Base-by-base conservation (phyloP, 371 early-diverging fungal species). In the Catenaria anguillulae region DNA sequence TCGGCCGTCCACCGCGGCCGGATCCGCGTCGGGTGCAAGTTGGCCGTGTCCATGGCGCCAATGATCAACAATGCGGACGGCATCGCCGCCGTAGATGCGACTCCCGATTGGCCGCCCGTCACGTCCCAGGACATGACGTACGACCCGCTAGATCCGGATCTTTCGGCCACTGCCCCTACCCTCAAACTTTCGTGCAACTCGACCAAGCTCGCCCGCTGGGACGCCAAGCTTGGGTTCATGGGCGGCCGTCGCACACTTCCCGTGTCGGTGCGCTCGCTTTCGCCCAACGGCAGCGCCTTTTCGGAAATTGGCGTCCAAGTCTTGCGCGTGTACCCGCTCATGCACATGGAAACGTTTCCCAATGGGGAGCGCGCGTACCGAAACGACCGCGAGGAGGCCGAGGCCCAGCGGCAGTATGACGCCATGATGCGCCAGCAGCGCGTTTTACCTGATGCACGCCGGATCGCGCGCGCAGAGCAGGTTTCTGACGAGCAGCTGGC, bases 231-330 rank as follows among this genome's bases (percentile, higher is more conserved):
- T 12, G 90, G 90, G 2, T 82, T 77, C 56, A 74, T 74, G 42
- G 66, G 67, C 19, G 52, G 55, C 15, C 2, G 21, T 13, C 46
- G 62, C 17, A 33, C 76, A 0, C 70, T 80, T 36, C 68, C 69
- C 36, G 70, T 75, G 8, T 59, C 71, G 0, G 36, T 88, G 24
- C 54, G 69, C 0, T 65, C 68, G 4, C 62, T 87, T 5, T 61
- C 64, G 8, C 70, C 79, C 2, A 78, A 84, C 33, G 90, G 90
- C 19, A 89, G 90, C 2, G 59, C 72, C n/a, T 73, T 87, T 2
- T 77, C 84, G 3, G 76, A 74, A 10, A n/a, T 90, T 2, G 88
- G 87, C 68, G 75, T 85, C 0, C 63, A 88, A 24, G 66, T 89
- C 0, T 68, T 80, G 40, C 74, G 87, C 19, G 78, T 77, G 62